phyloP scores from a whole-genome alignment of 331 rosid genomes.

The Rosa hybrid region DNA sequence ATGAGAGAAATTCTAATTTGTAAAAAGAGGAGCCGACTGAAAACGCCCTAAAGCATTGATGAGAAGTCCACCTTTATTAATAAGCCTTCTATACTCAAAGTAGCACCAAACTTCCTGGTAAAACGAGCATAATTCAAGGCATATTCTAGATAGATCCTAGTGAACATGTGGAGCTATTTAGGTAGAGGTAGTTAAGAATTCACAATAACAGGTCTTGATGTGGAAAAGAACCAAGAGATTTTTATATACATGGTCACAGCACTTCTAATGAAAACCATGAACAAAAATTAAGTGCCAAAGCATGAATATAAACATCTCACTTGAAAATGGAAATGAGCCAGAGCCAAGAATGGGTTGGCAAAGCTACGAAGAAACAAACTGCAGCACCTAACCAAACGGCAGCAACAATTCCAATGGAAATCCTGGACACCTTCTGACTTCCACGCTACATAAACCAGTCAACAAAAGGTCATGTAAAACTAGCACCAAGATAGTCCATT shows the following conservation, averaged over 20 bases:
- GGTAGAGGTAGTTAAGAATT: not conserved
- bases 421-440: conserved; percentile 60
- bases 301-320: conserved; percentile 37
- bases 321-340: conserved; percentile 71
- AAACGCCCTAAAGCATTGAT: not conserved
- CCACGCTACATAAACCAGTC: conserved; percentile 58
- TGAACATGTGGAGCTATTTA: too few relatives aligned
- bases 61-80: not conserved
- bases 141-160: not conserved
- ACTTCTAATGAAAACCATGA: not conserved
- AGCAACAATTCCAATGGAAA: conserved; percentile 52
- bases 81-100: not conserved
- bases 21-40: not conserved
- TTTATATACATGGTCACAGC: not conserved
- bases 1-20: not conserved
- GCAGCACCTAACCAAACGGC: conserved; percentile 68
- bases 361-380: conserved; percentile 72
- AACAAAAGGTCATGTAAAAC: conserved; percentile 4
- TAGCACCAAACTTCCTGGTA: not conserved
- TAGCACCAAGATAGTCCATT: not conserved
- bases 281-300: not conserved
- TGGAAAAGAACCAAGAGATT: not conserved
- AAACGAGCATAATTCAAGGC: not conserved
- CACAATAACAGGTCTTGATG: not conserved
- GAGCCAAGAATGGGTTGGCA: conserved; percentile 75